phyloP scores from a whole-genome alignment of 2,329 filamentous ascomycete species.

The Cladophialophora bantiana region DNA sequence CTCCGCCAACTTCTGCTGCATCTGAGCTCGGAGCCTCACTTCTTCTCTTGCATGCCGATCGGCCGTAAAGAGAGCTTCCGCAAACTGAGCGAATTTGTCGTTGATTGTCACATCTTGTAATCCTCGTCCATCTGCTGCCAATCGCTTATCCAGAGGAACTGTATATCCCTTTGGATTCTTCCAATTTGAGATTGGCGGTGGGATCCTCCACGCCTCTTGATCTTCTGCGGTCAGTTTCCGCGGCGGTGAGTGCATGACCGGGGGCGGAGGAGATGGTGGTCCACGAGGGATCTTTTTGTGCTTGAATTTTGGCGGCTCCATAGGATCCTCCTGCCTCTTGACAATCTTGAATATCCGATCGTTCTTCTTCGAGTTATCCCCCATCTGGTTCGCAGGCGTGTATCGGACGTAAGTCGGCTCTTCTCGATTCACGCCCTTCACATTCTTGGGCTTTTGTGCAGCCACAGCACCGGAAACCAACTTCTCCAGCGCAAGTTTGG shows the following conservation, averaged over 20 bases:
- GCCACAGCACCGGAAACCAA: constrained; percentile 85
- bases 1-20: constrained; percentile 95
- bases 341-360: constrained; percentile 99
- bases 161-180: constrained; percentile 99
- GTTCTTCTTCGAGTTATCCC: constrained; percentile 81
- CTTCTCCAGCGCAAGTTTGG: constrained; percentile 81
- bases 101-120: constrained; percentile 95
- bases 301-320: constrained; percentile 98
- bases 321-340: constrained; percentile 88
- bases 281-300: constrained; percentile 95
- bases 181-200: constrained; percentile 94
- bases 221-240: constrained; percentile 95
- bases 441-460: constrained; percentile 92
- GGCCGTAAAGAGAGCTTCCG: constrained; percentile 91
- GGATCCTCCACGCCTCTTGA: constrained; percentile 94
- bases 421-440: constrained; percentile 78
- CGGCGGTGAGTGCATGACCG: constrained; percentile 92
- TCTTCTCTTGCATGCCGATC: constrained; percentile 95
- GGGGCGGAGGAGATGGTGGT: constrained; percentile 88
- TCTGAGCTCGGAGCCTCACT: constrained; percentile 86
- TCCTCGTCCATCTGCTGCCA: constrained; percentile 90
- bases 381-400: constrained; percentile 96
- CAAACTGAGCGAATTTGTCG: constrained; percentile 97
- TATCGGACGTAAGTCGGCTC: constrained; percentile 95
- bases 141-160: constrained; percentile 90